A percentile compares a stretch with the other conserved stretches of the same genome.
Evolutionary conservation across 805 yeast genomes (phyloP).

Genomic region (Yamadazyma sp.): DNA sequence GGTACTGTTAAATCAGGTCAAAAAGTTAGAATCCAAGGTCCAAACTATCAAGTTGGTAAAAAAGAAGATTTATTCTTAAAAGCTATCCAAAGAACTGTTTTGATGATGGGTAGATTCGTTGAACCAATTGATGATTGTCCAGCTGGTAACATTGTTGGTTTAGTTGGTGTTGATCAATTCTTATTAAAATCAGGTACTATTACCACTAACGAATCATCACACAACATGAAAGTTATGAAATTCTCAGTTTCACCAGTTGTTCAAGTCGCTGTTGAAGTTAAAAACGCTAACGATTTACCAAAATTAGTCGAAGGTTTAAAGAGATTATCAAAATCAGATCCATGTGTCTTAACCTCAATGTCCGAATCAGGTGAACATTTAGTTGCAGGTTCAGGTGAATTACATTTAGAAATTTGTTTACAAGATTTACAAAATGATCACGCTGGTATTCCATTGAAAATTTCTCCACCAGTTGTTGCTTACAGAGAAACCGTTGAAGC

Average conservation of each 20-base stretch:
- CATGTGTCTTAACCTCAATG: constrained; percentile 90
- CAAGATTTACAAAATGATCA: constrained; percentile 95
- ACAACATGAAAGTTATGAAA: constrained; percentile 99
- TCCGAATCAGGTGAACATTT: constrained; percentile 97
- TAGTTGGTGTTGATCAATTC: constrained; percentile 99
- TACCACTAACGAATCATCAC: constrained; percentile 94
- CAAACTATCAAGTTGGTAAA: constrained; percentile 98
- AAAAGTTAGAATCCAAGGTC: constrained; percentile 99
- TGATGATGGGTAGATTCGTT: constrained; percentile 99
- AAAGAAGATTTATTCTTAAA: constrained; percentile 96
- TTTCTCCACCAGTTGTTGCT: constrained; percentile 96
- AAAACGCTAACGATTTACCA: constrained; percentile 99
- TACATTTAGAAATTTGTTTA: constrained; percentile 98
- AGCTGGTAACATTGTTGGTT: constrained; percentile 99
- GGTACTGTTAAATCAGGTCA: constrained; percentile 99
- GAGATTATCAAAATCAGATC: constrained; percentile 99
- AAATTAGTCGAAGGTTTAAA: constrained; percentile 99
- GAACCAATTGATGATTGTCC: constrained; percentile 99
- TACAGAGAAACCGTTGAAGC: constrained; percentile 97
- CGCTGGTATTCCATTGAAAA: constrained; percentile 98
- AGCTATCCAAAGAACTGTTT: constrained; percentile 98
- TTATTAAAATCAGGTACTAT: constrained; percentile 98
- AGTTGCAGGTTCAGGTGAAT: constrained; percentile 99
- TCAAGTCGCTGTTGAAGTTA: constrained; percentile 98
- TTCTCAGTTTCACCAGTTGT: constrained; percentile 99